A percentile compares a stretch with the other conserved stretches of the same genome.
Conservation (phyloP, 2,329 filamentous ascomycete genomes). For the Arthrobotrys sphaeroides region DNA sequence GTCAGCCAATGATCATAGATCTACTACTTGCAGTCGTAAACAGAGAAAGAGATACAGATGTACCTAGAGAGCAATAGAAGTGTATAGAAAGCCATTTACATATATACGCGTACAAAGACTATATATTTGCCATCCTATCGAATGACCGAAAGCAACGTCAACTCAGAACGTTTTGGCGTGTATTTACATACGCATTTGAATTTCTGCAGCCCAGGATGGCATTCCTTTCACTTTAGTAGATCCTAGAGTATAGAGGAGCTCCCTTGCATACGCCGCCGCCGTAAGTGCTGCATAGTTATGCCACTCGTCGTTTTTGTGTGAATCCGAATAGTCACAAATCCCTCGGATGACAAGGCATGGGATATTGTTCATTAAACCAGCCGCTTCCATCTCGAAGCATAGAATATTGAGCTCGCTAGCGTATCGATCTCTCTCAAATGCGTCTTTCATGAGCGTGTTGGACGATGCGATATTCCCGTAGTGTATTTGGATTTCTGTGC, state of each 20-base stretch:
- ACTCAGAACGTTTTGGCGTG: no score
- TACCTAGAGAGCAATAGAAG: no score
- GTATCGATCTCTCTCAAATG: not conserved
- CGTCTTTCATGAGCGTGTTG: slow-evolving; percentile 9
- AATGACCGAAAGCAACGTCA: no score
- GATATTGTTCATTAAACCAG: not conserved
- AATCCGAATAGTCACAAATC: slow-evolving; percentile 10
- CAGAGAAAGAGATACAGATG: no score
- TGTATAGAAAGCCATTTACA: no score
- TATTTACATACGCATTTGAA: not conserved
- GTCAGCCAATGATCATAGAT: no score
- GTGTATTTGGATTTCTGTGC: slow-evolving; percentile 7
- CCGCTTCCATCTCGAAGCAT: slow-evolving; percentile 50
- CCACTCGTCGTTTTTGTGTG: slow-evolving; percentile 12
- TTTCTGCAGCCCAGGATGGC: not conserved
- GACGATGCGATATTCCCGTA: slow-evolving; percentile 23
- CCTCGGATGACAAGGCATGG: not conserved
- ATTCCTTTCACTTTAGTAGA: not conserved
- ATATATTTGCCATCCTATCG: no score
- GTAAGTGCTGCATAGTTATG: not conserved
- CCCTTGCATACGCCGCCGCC: slow-evolving; percentile 9
- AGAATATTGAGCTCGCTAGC: slow-evolving; percentile 30
- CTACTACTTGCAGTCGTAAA: no score
- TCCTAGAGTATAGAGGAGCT: not conserved
- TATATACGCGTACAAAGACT: no score